A percentile compares a stretch with the other conserved stretches of the same genome.
Evolutionary conservation across 805 yeast species (phyloP).

Genomic region (Metschnikowia aberdeeniae): DNA sequence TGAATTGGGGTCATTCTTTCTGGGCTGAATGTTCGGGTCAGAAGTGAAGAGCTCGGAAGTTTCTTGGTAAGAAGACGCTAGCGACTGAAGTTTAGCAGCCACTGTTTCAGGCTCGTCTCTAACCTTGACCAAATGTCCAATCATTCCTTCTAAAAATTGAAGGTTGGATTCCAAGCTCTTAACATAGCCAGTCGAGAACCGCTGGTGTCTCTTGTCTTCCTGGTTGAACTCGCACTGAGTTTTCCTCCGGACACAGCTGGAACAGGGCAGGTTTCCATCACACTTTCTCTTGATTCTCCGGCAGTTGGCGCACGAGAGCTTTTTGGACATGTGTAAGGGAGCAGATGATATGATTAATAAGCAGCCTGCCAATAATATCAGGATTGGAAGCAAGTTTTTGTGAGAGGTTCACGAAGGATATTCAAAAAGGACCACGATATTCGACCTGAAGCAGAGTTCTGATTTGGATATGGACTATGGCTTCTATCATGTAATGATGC

Average conservation of each 20-base stretch:
- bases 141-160: conserved; percentile 13
- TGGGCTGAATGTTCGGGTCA: conserved; percentile 8
- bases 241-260: conserved; percentile 13
- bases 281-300: conserved; percentile 18
- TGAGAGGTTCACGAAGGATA: no score
- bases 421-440: no score
- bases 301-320: conserved; percentile 17
- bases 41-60: background rate
- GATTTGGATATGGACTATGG: background rate
- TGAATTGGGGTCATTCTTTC: conserved; percentile 5
- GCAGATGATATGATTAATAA: background rate
- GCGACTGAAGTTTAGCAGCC: conserved; percentile 13
- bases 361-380: background rate
- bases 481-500: background rate
- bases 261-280: conserved; percentile 17
- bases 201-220: conserved; percentile 15
- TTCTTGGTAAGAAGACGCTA: conserved; percentile 9
- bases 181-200: conserved; percentile 17
- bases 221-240: conserved; percentile 15
- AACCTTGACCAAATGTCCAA: conserved; percentile 13
- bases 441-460: background rate
- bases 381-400: no score
- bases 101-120: conserved; percentile 14
- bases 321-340: conserved; percentile 6
- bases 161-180: conserved; percentile 17